Conservation (phyloP, 2,329 filamentous ascomycete species). For the Endocalyx cinctus region DNA sequence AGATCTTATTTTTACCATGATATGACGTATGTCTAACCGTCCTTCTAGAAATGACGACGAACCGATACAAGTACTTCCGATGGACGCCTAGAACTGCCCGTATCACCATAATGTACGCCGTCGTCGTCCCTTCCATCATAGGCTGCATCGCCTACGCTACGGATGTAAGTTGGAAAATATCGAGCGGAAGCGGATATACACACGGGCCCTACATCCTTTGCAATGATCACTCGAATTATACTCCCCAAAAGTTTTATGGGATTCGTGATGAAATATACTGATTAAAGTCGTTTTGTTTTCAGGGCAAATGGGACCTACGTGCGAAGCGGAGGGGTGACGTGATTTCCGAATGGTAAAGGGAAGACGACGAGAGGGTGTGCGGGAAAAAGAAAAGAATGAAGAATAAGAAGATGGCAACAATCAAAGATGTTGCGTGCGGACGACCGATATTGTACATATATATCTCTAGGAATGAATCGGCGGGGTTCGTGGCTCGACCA, state of each 20-base stretch:
- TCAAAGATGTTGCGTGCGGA: too few relatives aligned
- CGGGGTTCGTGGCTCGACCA: too few relatives aligned
- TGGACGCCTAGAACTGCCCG: conserved; percentile 83
- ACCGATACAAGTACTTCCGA: conserved; percentile 91
- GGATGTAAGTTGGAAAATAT: conserved; percentile 76
- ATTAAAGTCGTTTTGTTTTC: conserved; percentile 10
- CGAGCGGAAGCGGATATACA: background rate
- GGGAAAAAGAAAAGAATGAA: background rate
- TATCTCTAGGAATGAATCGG: too few relatives aligned
- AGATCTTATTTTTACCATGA: background rate
- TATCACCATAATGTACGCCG: conserved; percentile 72
- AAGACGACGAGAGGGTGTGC: background rate
- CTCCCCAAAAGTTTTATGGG: too few relatives aligned
- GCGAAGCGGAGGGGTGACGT: conserved; percentile 86
- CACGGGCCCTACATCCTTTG: background rate
- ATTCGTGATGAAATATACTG: conserved; percentile 12
- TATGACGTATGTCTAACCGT: background rate
- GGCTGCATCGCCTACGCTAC: conserved; percentile 71
- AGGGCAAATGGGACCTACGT: conserved; percentile 84
- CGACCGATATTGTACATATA: too few relatives aligned
- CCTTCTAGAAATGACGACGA: conserved; percentile 68
- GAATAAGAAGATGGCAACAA: too few relatives aligned
- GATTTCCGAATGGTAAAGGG: conserved; percentile 67
- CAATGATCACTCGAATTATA: too few relatives aligned
- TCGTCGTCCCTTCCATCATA: conserved; percentile 66